A percentile compares a stretch with the other conserved stretches of the same genome.
Evolutionary conservation across 1,139 yeast genomes (phyloP).

Genomic region (Saccharomyces pastorianus): DNA sequence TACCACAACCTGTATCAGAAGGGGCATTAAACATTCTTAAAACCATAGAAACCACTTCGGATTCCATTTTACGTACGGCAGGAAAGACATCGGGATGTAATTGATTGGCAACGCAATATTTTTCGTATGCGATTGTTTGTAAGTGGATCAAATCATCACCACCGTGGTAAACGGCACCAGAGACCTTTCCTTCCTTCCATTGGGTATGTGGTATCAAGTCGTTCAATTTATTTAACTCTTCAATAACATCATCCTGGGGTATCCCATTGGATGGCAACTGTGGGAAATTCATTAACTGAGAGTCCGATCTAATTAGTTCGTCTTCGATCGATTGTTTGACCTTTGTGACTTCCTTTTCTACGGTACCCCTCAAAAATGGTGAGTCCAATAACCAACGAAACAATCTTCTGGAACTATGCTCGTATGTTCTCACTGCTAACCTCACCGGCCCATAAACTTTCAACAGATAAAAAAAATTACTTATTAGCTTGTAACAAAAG

Average conservation of each 20-base stretch:
- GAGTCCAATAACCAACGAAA: slow-evolving; percentile 38
- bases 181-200: slow-evolving; percentile 78
- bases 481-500: slow-evolving; percentile 11
- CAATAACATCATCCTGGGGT: slow-evolving; percentile 36
- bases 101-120: slow-evolving; percentile 83
- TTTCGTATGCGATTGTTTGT: slow-evolving; percentile 69
- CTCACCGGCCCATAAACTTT: slow-evolving; percentile 39
- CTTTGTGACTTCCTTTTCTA: slow-evolving; percentile 50
- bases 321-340: slow-evolving; percentile 45
- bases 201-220: slow-evolving; percentile 51
- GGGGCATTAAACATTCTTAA: slow-evolving; percentile 71
- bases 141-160: slow-evolving; percentile 64
- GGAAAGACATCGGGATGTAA: slow-evolving; percentile 96
- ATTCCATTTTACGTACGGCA: slow-evolving; percentile 91
- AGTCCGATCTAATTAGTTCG: slow-evolving; percentile 47
- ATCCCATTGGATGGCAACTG: slow-evolving; percentile 53
- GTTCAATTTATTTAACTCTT: slow-evolving; percentile 44
- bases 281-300: slow-evolving; percentile 39
- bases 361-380: slow-evolving; percentile 50
- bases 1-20: slow-evolving; percentile 58
- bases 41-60: slow-evolving; percentile 91
- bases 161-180: slow-evolving; percentile 97
- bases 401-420: slow-evolving; percentile 18
- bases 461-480: slow-evolving; percentile 8
- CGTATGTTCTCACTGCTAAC: slow-evolving; percentile 19